phyloP scores from a whole-genome alignment of 2,329 filamentous ascomycete species.

The Erysiphe pulchra region DNA sequence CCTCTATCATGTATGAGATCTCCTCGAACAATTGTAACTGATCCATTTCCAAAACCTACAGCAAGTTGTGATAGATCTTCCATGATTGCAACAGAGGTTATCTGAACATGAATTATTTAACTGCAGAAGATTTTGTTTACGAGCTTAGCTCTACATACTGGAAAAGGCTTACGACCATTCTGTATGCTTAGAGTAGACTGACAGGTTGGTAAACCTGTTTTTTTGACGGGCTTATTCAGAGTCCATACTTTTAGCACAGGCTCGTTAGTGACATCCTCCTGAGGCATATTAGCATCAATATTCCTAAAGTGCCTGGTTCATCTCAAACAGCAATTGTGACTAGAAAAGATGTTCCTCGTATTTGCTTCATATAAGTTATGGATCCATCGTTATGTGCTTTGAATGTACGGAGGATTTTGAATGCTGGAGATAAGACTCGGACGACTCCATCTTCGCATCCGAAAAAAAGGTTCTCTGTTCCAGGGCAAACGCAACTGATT shows the following conservation, averaged over 20 bases:
- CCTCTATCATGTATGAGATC: slow-evolving; percentile 90
- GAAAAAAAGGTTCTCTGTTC: slow-evolving; percentile 71
- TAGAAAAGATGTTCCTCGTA: slow-evolving; percentile 64
- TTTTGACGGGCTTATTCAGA: slow-evolving; percentile 79
- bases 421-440: slow-evolving; percentile 63
- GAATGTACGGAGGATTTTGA: slow-evolving; percentile 72
- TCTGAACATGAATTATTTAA: slow-evolving; percentile 18
- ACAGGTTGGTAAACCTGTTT: slow-evolving; percentile 70
- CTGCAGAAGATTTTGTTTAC: no score
- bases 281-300: slow-evolving; percentile 13
- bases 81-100: slow-evolving; percentile 69
- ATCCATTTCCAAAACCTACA: slow-evolving; percentile 85
- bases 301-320: background rate
- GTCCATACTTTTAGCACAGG: slow-evolving; percentile 95
- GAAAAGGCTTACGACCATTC: slow-evolving; percentile 79
- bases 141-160: slow-evolving; percentile 26
- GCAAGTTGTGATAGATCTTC: slow-evolving; percentile 81
- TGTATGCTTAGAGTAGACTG: slow-evolving; percentile 65
- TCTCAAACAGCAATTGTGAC: slow-evolving; percentile 45
- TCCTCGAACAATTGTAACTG: slow-evolving; percentile 77
- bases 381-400: slow-evolving; percentile 56
- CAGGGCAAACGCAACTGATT: slow-evolving; percentile 61
- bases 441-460: slow-evolving; percentile 68
- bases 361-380: slow-evolving; percentile 78
- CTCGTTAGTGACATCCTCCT: slow-evolving; percentile 70